phyloP scores from a whole-genome alignment of 108 stramenopile species.

The Conticribra weissflogii region DNA sequence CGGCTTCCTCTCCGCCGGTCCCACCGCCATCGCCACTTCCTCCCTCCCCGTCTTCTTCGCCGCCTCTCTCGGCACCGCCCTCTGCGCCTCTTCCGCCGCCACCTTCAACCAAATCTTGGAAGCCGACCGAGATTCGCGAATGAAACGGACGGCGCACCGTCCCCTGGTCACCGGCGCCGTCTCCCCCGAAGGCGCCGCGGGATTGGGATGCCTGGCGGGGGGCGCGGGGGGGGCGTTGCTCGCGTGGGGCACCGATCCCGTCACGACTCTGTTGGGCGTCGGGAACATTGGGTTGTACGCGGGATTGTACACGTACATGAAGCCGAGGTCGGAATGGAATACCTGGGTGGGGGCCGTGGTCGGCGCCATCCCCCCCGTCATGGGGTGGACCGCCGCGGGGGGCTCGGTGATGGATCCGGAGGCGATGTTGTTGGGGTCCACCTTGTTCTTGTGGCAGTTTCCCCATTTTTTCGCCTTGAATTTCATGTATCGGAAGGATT shows the following conservation, averaged over 20 bases:
- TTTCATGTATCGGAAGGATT: constrained; percentile 93
- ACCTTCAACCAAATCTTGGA: constrained; percentile 96
- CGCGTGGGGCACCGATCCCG: constrained; percentile 86
- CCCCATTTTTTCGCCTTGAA: constrained; percentile 98
- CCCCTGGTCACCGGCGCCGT: constrained; percentile 87
- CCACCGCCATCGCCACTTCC: constrained; percentile 58
- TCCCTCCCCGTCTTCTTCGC: constrained; percentile 55
- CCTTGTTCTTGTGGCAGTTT: constrained; percentile 98
- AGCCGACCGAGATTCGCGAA: constrained; percentile 71
- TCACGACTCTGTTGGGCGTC: constrained; percentile 88
- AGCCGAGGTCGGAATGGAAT: constrained; percentile 92
- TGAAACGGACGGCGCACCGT: constrained; percentile 94
- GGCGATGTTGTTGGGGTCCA: constrained; percentile 80
- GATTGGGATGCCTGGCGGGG: constrained; percentile 77
- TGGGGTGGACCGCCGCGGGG: constrained; percentile 98
- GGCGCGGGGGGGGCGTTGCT: constrained; percentile 77
- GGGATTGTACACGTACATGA: constrained; percentile 96
- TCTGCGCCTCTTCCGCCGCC: constrained; percentile 91
- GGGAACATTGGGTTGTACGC: constrained; percentile 95
- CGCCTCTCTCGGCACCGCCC: constrained; percentile 88
- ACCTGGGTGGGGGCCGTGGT: constrained; percentile 99
- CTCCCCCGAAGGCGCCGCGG: constrained; percentile 58
- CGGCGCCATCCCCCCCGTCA: constrained; percentile 97
- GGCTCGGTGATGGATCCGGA: constrained; percentile 75
- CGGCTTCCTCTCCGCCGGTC: constrained; percentile 92